Conservation (phyloP, 1,139 yeast genomes). For the Blastobotrys serpentis region DNA sequence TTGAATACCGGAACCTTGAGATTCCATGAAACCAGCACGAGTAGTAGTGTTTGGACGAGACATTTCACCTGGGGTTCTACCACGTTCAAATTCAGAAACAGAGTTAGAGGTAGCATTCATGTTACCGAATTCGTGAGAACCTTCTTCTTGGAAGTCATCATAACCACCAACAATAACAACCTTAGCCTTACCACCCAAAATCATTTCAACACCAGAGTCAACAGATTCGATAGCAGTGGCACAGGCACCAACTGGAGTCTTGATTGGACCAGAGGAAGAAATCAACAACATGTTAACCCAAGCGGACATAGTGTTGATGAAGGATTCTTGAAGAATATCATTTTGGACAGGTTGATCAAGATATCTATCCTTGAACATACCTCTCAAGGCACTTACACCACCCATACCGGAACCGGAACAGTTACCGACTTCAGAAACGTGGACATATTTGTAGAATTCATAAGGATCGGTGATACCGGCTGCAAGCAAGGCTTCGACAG, state of each 20-base stretch:
- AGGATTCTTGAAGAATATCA: slow-evolving; percentile 95
- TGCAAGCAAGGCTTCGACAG: slow-evolving; percentile 88
- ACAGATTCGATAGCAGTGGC: slow-evolving; percentile 98
- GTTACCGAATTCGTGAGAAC: slow-evolving; percentile 95
- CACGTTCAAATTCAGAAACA: slow-evolving; percentile 81
- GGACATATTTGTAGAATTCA: slow-evolving; percentile 97
- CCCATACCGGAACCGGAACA: slow-evolving; percentile 99
- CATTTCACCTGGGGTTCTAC: slow-evolving; percentile 98
- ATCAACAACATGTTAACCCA: slow-evolving; percentile 98
- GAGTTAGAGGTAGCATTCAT: slow-evolving; percentile 98
- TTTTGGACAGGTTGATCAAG: slow-evolving; percentile 92
- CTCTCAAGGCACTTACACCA: slow-evolving; percentile 94
- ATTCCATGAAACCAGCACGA: slow-evolving; percentile 98
- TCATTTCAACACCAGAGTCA: slow-evolving; percentile 93
- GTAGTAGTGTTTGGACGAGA: slow-evolving; percentile 97
- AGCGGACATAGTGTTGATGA: slow-evolving; percentile 98
- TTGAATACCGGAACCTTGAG: slow-evolving; percentile 99
- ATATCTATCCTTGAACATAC: slow-evolving; percentile 96
- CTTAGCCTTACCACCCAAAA: slow-evolving; percentile 89
- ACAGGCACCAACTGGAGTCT: slow-evolving; percentile 99
- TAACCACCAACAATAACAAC: slow-evolving; percentile 97
- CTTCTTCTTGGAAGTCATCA: slow-evolving; percentile 99
- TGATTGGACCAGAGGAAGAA: slow-evolving; percentile 98
- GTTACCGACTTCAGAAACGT: slow-evolving; percentile 97
- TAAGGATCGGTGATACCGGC: slow-evolving; percentile 98